Evolutionary conservation across 257 asterid species (phyloP), one percentile per base, ranked within the genome.

Genomic region (Mentha longifolia): DNA sequence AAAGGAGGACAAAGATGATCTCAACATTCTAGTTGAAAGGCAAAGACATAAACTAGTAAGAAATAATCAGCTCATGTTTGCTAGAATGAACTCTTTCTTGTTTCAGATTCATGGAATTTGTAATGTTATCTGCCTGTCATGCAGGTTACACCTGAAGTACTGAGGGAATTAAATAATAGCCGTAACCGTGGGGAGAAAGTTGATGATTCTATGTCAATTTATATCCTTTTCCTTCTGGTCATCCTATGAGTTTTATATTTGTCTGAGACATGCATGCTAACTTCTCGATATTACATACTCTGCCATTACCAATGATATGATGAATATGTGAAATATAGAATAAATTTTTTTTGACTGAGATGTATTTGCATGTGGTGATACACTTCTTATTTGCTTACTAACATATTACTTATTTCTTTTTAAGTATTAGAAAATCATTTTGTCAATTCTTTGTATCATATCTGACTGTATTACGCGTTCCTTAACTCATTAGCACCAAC

Each of bases 111-210:
- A 37, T 64, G 9, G 43, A 31, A 65, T 46, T 30, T 15, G 56
- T 17, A 17, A 43, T 51, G 25, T 25, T 51, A 52, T 22, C 19
- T 61, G 42, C 51, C 76, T 67, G 73, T 17, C 58, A 70, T 84
- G 76, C 96, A 94, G 97, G 92, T 95, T 74, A 83, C 98, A 45
- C 96, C 99, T 7, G 98, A 89, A 82, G 89, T 95, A 83, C 73
- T 85, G 83, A 85, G 95, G 81, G 98, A 95, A 80, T 74, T 92
- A 22, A 86, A 88, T 74, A 89, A 85, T 82, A 89, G 99, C 80
- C 91, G 96, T 49, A 85, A 85, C 78, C 96, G 97, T 61, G 99
- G 99, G 74, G 99, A 94, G 75, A 91, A 89, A 83, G 96, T 73
- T 56, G 92, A 82, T 30, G 95, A 86, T 81, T 78, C 58, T 49